These are phyloP conservation scores for Naganishia cerealis DNA, from an alignment of 1,284 basidiomycete species.

Conservation along the genomic window DNA sequence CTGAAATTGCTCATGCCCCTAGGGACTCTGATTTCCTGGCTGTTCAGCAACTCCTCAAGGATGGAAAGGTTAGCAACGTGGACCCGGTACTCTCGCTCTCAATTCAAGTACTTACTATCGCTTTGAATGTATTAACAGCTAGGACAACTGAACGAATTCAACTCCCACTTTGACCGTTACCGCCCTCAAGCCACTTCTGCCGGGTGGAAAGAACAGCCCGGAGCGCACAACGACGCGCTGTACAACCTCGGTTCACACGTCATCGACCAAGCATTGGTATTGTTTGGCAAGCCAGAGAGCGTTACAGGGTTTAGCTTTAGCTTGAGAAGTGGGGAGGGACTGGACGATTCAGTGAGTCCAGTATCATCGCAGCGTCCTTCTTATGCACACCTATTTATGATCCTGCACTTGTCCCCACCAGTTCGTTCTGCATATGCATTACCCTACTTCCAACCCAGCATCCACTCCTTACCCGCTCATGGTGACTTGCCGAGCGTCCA, in stretches of 20 bases:
- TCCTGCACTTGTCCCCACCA: conserved; percentile 59
- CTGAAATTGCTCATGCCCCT: background rate
- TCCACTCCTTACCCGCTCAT: conserved; percentile 60
- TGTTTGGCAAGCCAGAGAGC: conserved; percentile 72
- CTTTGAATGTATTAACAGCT: conserved; percentile 35
- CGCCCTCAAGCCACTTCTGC: conserved; percentile 61
- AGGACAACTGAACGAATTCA: conserved; percentile 43
- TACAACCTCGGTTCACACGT: conserved; percentile 58
- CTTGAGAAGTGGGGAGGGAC: conserved; percentile 44
- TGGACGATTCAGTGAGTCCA: conserved; percentile 48
- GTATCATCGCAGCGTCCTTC: conserved; percentile 61
- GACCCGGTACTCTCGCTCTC: background rate
- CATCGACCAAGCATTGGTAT: conserved; percentile 62
- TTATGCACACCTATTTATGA: conserved; percentile 60
- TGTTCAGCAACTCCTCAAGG: conserved; percentile 64
- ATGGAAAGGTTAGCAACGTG: conserved; percentile 60
- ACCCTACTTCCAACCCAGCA: conserved; percentile 58
- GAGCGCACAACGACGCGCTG: conserved; percentile 52
- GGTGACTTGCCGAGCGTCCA: conserved; percentile 67
- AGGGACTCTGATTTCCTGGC: conserved; percentile 67
- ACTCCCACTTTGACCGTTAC: conserved; percentile 69
- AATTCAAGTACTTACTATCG: background rate
- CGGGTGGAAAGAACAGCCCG: conserved; percentile 56
- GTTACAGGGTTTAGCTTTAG: conserved; percentile 72
- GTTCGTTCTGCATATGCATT: conserved; percentile 68